These are phyloP conservation scores for Geranium brycei DNA, from an alignment of 345 rosid species.

Conservation along the genomic window DNA sequence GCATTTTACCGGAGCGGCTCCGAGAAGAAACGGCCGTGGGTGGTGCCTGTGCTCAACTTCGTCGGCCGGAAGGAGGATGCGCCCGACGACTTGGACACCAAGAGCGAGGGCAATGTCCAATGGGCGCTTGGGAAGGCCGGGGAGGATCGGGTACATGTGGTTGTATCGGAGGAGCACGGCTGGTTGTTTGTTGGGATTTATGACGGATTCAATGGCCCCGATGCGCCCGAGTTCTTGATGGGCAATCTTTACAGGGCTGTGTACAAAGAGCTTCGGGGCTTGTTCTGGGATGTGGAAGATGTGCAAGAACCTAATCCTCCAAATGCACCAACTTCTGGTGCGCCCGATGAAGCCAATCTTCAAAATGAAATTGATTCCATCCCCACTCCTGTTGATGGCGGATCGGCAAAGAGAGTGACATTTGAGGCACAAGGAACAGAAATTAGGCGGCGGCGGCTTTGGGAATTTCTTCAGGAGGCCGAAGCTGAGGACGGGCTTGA, in stretches of 20 bases:
- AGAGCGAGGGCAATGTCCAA: constrained; percentile 38
- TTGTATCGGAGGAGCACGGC: constrained; percentile 92
- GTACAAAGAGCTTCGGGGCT: constrained; percentile 65
- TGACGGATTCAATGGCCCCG: constrained; percentile 96
- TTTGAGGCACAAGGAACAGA: constrained; percentile 47
- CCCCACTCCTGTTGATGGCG: constrained; percentile 20
- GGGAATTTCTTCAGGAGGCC: constrained; percentile 82
- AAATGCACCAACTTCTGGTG: constrained; percentile 10
- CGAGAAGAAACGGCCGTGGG: constrained; percentile 86
- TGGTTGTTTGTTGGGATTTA: constrained; percentile 95
- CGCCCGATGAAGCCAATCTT: neutral
- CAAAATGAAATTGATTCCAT: constrained; percentile 10
- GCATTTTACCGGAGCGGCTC: constrained; percentile 45
- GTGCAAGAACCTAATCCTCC: constrained; percentile 14
- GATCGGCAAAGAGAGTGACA: constrained; percentile 30
- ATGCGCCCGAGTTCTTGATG: constrained; percentile 96
- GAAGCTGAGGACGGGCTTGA: constrained; percentile 81
- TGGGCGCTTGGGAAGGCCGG: constrained; percentile 99
- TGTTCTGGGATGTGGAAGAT: constrained; percentile 62
- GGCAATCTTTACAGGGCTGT: constrained; percentile 90
- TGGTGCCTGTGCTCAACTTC: constrained; percentile 85
- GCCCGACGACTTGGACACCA: constrained; percentile 13
- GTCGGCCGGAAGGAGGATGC: constrained; percentile 39
- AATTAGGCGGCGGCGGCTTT: constrained; percentile 39
- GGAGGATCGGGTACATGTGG: constrained; percentile 93